Evolutionary conservation across 2,329 filamentous ascomycete genomes (phyloP), one percentile per base, ranked within the genome.

Genomic region (Chaetomium sp.): DNA sequence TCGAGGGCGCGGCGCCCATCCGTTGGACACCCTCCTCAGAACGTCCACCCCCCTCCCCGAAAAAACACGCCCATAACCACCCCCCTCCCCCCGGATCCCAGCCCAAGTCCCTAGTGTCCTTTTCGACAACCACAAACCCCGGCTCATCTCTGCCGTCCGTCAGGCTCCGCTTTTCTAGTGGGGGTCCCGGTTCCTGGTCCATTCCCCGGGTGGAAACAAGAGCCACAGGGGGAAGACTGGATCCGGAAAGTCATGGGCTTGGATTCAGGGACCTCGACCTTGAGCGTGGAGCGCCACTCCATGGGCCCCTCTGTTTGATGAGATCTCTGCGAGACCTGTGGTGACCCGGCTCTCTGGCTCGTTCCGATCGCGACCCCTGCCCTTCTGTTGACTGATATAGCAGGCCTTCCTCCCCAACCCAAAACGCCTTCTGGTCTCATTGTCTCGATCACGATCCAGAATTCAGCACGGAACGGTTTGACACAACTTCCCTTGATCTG

Each of bases 61-160:
- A 45, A 34, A 12, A 5, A 14, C 19, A n/a, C 19, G n/a, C 40
- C 32, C 42, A n/a, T 35, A 27, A 32, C 14, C 34, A 36, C 8
- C 52, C 9, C 14, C 14, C 45, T 56, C 34, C 19, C 19, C 19
- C 19, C 19, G 19, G 19, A 27, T 27, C 19, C 19, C 19, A 27
- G 19, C 19, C 19, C 19, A 27, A 27, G 19, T 27, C 19, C 19
- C 19, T 27, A 27, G 19, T 27, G 19, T 27, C 19, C 19, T 27
- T 27, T 27, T 27, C 19, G 3, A 27, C 19, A 27, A 27, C 19
- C 19, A 27, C 19, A 35, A 8, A 44, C 27, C 54, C 54, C 50
- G 49, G 50, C 45, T 45, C 48, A 34, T 50, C 43, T 45, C 48
- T 50, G 36, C 48, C 53, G 48, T 51, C 41, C 53, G 40, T 36